Percentiles rank a stretch among this genome's conserved stretches.
Evolutionary conservation across 257 asterid genomes (phyloP).

Genomic region (Forsythia viridissima): DNA sequence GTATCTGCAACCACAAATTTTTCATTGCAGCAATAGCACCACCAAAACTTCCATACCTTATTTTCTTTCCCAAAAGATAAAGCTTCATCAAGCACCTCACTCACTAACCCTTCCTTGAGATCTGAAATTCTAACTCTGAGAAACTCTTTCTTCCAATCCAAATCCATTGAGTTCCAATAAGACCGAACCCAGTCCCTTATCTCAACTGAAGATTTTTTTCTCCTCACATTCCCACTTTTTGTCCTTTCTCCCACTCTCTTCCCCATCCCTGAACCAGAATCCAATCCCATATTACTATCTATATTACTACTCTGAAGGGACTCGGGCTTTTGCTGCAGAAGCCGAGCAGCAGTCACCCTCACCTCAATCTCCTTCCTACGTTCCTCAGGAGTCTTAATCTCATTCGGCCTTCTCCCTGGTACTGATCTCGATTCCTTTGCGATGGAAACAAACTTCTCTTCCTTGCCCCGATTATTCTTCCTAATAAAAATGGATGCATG

Average conservation of each 20-base stretch:
- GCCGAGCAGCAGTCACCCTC: slow-evolving; percentile 78
- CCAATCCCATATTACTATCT: slow-evolving; percentile 34
- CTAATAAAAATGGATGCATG: slow-evolving; percentile 65
- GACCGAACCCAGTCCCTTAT: slow-evolving; percentile 63
- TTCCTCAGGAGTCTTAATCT: slow-evolving; percentile 65
- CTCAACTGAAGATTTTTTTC: slow-evolving; percentile 57
- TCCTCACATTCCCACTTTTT: slow-evolving; percentile 54
- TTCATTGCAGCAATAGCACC: slow-evolving; percentile 67
- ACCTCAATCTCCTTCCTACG: slow-evolving; percentile 85
- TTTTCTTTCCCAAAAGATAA: slow-evolving; percentile 54
- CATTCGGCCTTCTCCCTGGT: slow-evolving; percentile 46
- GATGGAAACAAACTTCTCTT: slow-evolving; percentile 67
- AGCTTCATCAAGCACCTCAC: slow-evolving; percentile 54
- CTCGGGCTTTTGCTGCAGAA: slow-evolving; percentile 70
- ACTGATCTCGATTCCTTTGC: slow-evolving; percentile 70
- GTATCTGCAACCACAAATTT: slow-evolving; percentile 51
- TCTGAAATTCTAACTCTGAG: slow-evolving; percentile 47
- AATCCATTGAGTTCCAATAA: slow-evolving; percentile 59
- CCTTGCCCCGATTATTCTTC: slow-evolving; percentile 66
- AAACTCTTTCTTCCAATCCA: slow-evolving; percentile 51
- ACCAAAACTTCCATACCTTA: slow-evolving; percentile 66
- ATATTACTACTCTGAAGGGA: slow-evolving; percentile 24
- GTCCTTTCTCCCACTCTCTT: slow-evolving; percentile 53
- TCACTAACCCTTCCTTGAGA: slow-evolving; percentile 51
- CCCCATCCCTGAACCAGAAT: slow-evolving; percentile 43